phyloP scores from a whole-genome alignment of 108 stramenopile species.

The Cyclotella sp. region DNA sequence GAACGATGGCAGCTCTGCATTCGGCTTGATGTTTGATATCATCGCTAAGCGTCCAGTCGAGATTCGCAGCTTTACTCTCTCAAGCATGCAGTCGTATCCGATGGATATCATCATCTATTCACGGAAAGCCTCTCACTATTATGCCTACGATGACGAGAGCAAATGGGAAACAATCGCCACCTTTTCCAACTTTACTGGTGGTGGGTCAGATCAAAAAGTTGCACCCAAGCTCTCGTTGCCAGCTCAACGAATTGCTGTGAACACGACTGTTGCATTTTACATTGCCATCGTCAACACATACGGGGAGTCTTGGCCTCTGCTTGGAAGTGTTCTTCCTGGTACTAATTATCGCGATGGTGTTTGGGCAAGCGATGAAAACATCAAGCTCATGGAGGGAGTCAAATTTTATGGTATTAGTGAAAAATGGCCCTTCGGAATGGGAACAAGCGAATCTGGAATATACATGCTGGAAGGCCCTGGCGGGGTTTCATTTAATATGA shows the following conservation, averaged over 20 bases:
- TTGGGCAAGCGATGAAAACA: slow-evolving; percentile 18
- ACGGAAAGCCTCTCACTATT: slow-evolving; percentile 10
- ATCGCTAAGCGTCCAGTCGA: slow-evolving; percentile 14
- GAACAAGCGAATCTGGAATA: slow-evolving; percentile 18
- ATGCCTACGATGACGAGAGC: slow-evolving; percentile 16
- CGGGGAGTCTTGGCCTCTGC: slow-evolving; percentile 14
- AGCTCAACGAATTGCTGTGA: neutral
- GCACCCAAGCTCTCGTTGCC: slow-evolving; percentile 10
- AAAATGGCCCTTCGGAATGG: slow-evolving; percentile 17
- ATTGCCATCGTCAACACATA: slow-evolving; percentile 34
- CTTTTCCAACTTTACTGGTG: slow-evolving; percentile 19
- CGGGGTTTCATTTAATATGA: slow-evolving; percentile 24
- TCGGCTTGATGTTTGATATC: slow-evolving; percentile 26
- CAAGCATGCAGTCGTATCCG: slow-evolving; percentile 8
- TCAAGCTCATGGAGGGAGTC: slow-evolving; percentile 23
- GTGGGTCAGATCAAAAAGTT: neutral
- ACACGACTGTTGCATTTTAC: slow-evolving; percentile 16
- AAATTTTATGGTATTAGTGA: slow-evolving; percentile 22
- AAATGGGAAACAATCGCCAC: slow-evolving; percentile 17
- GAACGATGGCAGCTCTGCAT: slow-evolving; percentile 11
- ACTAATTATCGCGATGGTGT: slow-evolving; percentile 22
- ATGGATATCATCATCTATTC: slow-evolving; percentile 25
- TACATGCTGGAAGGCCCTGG: slow-evolving; percentile 23
- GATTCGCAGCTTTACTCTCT: slow-evolving; percentile 11
- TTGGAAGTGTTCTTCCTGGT: slow-evolving; percentile 3